Base-by-base conservation (phyloP, 2,329 filamentous ascomycete species). In the Penicillium glabrum region DNA sequence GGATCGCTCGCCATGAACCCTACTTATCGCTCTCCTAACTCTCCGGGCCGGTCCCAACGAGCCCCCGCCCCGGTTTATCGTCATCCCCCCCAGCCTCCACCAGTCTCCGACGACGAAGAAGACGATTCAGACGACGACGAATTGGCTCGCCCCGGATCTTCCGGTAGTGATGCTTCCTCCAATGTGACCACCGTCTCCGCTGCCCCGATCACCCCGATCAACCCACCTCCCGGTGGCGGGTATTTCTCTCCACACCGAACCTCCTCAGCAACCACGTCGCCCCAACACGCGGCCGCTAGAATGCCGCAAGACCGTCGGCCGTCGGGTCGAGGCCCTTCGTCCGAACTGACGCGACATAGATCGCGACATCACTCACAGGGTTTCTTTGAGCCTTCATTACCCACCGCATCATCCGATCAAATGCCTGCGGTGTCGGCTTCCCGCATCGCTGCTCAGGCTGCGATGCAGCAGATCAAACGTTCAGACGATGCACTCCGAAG, bases 331-430 rank as follows among this genome's bases (percentile, higher is more conserved):
- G 69, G 66, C 31, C 70, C 69, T 37, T 71, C 72, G 6, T 60
- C 64, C 37, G 74, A 79, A 50, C 56, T 75, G 33, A 71, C 70
- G 46, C 69, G 72, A 61, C 77, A 80, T 61, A 75, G 78, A 44
- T 71, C 76, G 31, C 73, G 79, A 60, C 78, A 80, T 61, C 84
- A 86, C 67, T 87, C 84, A 3, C 86, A 88, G 70, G 86, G 86
- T 54, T 88, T 87, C 73, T 88, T 88, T 66, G 86, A 89, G 69
- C 86, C 86, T 16, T 83, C 82, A 31, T 74, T 88, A 54, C 83
- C 85, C 41, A 81, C 80, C n/a, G 77, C 80, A 6, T 79, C 79
- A 41, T 72, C 77, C 57, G 72, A 80, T 64, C 76, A 74, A 61
- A 76, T 78, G 60, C 67, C 71, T 13, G 75, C 75, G 33, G 77